Conservation (phyloP, 2,329 filamentous ascomycete genomes). For the Fusarium redolens region DNA sequence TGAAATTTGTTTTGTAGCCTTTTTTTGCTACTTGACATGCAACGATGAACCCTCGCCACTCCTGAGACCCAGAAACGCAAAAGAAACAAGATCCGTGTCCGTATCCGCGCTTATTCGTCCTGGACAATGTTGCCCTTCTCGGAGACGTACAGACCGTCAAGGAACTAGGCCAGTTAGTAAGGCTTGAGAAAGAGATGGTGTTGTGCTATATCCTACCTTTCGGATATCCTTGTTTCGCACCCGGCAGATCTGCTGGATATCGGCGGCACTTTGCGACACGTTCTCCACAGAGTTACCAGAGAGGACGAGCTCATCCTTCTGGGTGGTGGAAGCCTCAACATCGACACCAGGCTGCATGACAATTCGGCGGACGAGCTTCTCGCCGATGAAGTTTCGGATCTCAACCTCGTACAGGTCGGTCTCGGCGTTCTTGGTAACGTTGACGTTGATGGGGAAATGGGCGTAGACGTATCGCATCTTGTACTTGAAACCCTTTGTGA, state of each 20-base stretch:
- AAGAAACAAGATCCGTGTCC: constrained; percentile 60
- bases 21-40: constrained; percentile 69
- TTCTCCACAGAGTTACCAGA: constrained; percentile 95
- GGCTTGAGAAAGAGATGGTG: constrained; percentile 2
- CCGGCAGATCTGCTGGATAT: constrained; percentile 99
- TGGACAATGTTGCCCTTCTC: constrained; percentile 96
- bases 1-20: constrained; percentile 56
- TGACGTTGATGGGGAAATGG: constrained; percentile 99
- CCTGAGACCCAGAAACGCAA: constrained; percentile 71
- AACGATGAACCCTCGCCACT: constrained; percentile 72
- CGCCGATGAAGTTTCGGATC: constrained; percentile 99
- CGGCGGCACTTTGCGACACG: constrained; percentile 97
- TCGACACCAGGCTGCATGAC: constrained; percentile 91
- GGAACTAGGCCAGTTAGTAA: constrained; percentile 74
- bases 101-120: constrained; percentile 68
- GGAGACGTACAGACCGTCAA: constrained; percentile 99
- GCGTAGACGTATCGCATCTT: constrained; percentile 99
- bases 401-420: constrained; percentile 90
- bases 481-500: constrained; percentile 99
- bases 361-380: constrained; percentile 98
- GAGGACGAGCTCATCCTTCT: constrained; percentile 98
- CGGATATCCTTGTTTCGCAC: constrained; percentile 99
- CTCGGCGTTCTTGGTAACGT: constrained; percentile 95
- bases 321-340: constrained; percentile 87
- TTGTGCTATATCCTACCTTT: constrained; percentile 71